phyloP scores from a whole-genome alignment of 1,139 yeast species.

The Suhomyces anneliseae region DNA sequence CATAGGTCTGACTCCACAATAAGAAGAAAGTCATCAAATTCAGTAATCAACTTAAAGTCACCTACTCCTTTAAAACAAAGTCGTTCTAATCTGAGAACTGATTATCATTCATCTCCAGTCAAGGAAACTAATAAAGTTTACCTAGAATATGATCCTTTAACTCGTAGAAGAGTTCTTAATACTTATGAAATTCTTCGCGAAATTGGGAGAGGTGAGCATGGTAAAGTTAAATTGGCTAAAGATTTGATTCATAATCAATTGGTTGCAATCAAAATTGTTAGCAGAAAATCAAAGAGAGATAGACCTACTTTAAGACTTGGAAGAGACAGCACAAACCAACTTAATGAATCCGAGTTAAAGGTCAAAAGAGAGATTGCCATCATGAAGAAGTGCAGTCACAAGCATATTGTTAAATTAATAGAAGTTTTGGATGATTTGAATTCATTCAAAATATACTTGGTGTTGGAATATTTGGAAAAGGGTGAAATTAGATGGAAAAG shows the following conservation, averaged over 20 bases:
- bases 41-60: neutral
- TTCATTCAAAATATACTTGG: slow-evolving; percentile 84
- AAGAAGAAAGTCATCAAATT: neutral
- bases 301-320: slow-evolving; percentile 57
- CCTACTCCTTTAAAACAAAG: neutral
- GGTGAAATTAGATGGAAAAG: slow-evolving; percentile 92
- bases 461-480: slow-evolving; percentile 84
- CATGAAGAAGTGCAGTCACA: slow-evolving; percentile 90
- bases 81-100: neutral
- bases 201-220: slow-evolving; percentile 95
- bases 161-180: slow-evolving; percentile 80
- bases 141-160: slow-evolving; percentile 86
- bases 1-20: slow-evolving; percentile 4
- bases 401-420: slow-evolving; percentile 79
- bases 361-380: slow-evolving; percentile 91
- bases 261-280: slow-evolving; percentile 93
- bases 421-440: slow-evolving; percentile 89
- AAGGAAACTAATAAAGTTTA: slow-evolving; percentile 83
- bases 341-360: slow-evolving; percentile 57
- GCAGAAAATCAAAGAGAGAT: slow-evolving; percentile 60
- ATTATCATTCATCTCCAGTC: slow-evolving; percentile 36
- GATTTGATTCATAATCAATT: slow-evolving; percentile 67
- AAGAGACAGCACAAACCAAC: slow-evolving; percentile 20
- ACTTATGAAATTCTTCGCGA: slow-evolving; percentile 87
- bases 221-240: slow-evolving; percentile 89